Evolutionary conservation across 129 eudicot genomes (phyloP).

Genomic region (Scalesia atractyloides): DNA sequence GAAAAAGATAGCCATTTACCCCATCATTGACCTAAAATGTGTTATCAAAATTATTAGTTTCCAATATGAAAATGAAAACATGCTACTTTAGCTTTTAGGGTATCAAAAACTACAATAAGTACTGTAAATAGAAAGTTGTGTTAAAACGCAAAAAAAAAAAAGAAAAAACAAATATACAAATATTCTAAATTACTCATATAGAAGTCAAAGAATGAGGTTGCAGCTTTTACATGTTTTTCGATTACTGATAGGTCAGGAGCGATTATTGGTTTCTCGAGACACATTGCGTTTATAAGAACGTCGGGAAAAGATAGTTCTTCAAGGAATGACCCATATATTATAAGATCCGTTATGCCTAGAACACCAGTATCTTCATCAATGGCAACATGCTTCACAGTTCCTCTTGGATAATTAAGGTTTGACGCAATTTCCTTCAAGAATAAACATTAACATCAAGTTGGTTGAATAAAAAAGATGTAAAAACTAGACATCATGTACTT

Average conservation of each 20-base stretch:
- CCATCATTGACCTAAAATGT: constrained; percentile 70
- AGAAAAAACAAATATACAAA: too few species aligned
- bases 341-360: constrained; percentile 58
- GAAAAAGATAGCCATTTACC: constrained; percentile 79
- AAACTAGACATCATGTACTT: too few species aligned
- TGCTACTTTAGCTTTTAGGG: too few species aligned
- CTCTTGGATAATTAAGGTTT: constrained; percentile 61
- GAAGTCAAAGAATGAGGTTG: constrained; percentile 25
- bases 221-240: constrained; percentile 61
- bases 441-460: constrained; percentile 15
- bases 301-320: constrained; percentile 82
- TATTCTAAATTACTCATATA: too few species aligned
- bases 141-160: too few species aligned
- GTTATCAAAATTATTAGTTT: constrained; percentile 36
- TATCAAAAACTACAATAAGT: too few species aligned
- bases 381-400: constrained; percentile 58
- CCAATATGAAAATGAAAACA: not conserved
- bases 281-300: constrained; percentile 72
- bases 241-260: constrained; percentile 77
- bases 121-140: too few species aligned
- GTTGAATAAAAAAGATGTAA: not conserved
- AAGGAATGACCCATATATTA: constrained; percentile 78
- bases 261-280: constrained; percentile 74
- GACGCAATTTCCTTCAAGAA: constrained; percentile 60
- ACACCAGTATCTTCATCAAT: constrained; percentile 40